Evolutionary conservation across 1,139 yeast genomes (phyloP), one percentile per base, ranked within the genome.

Genomic region (Sugiyamaella sp.): DNA sequence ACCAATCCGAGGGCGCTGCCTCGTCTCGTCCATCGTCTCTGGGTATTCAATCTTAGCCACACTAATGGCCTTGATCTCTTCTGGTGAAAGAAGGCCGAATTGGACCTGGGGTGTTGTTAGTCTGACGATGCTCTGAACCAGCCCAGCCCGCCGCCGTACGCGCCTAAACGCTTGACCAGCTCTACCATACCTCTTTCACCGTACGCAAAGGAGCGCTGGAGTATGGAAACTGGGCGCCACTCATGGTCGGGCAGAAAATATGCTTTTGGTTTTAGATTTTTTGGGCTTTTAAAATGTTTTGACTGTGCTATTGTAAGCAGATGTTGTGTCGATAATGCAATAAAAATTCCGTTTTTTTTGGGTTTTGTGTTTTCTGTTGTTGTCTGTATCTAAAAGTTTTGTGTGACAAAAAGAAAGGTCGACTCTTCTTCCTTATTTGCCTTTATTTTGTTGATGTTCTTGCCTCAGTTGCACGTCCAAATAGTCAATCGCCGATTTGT

Each of bases 21-120:
- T 90, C 37, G 97, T 82, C 73, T 91, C 98, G 72, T 95, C 99
- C 96, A 93, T 93, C 20, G 97, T 93, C 73, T 95, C 99, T 16
- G 99, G 99, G 68, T 88, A 93, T 74, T 91, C 97, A 66, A 93
- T 89, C 71, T 93, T 91, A 47, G 97, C 98, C 58, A 93, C 98
- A 58, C 97, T 89, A 62, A 93, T 89, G 49, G 98, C 97, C 74
- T 96, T 81, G 60, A 90, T 85, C 77, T 95, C 99, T 76, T 93
- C 99, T 25, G 99, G 99, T 22, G 98, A 90, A 62, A 95, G 84
- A 66, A 95, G 84, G 59, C 99, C 99, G 77, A 95, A 95, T 78
- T 93, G 99, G 67, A 91, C 84, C 85, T 81, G 61, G 41, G 62
- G 19, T 17, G 20, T 29, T 27, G 51, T 46, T 52, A 59, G 42